Conservation (phyloP, 2,329 filamentous ascomycete species). For the Didymella glomerata region DNA sequence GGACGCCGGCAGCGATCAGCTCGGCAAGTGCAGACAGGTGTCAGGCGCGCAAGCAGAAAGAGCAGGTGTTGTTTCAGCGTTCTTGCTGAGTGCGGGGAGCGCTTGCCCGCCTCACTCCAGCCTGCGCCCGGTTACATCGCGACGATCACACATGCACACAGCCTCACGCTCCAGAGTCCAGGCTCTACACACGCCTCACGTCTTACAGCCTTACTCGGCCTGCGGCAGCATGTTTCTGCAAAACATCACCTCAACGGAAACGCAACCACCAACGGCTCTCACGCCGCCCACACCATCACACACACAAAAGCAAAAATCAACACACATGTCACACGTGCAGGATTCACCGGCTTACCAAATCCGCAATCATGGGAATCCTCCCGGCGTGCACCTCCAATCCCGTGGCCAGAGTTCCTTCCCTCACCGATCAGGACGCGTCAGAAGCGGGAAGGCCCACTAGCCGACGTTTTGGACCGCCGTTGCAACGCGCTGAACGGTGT, state of each 20-base stretch:
- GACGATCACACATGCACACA: constrained; percentile 2
- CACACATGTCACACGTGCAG: constrained; percentile 4
- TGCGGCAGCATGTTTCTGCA: neutral
- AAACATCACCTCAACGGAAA: neutral
- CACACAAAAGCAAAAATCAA: constrained; percentile 11
- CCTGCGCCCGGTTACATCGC: neutral
- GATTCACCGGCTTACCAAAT: neutral
- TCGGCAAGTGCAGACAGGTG: neutral
- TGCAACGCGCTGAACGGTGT: constrained; percentile 6
- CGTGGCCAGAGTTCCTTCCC: neutral
- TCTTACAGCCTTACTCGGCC: constrained; percentile 4
- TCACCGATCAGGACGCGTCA: constrained; percentile 16
- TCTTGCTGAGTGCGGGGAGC: neutral
- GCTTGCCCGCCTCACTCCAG: constrained; percentile 3
- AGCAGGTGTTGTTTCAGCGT: constrained; percentile 1
- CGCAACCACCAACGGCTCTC: constrained; percentile 1
- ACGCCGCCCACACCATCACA: constrained; percentile 1
- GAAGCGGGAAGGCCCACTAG: constrained; percentile 13
- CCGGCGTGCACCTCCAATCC: constrained; percentile 14
- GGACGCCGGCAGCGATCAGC: neutral
- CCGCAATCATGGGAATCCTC: constrained; percentile 9
- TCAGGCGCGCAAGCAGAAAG: constrained; percentile 2
- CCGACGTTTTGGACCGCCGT: constrained; percentile 6
- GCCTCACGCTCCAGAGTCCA: neutral
- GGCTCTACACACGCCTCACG: neutral